These are phyloP conservation scores for Polymyxa betae DNA, from an alignment of 208 protist species.

Conservation along the genomic window DNA sequence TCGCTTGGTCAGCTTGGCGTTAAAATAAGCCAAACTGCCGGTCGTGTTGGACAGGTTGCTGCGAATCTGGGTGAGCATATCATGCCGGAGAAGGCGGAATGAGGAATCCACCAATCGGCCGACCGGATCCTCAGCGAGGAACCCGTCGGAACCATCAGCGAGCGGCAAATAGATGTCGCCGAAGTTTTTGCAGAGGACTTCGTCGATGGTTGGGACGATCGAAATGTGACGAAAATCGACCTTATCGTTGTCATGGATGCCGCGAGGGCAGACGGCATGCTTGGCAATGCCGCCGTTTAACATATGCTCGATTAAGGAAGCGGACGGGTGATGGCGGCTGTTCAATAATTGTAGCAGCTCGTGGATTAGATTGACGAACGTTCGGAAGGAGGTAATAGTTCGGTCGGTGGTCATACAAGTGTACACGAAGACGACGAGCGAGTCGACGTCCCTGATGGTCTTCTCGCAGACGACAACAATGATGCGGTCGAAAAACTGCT, in stretches of 20 bases:
- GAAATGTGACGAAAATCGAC: neutral
- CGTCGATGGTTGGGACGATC: neutral
- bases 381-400: neutral
- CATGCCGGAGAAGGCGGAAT: neutral
- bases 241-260: neutral
- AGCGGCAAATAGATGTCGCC: neutral
- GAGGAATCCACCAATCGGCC: neutral
- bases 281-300: neutral
- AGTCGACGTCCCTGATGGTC: neutral
- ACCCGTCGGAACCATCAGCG: neutral
- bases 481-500: slow-evolving; percentile 1
- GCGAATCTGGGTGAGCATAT: neutral
- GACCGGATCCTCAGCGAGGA: neutral
- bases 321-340: neutral
- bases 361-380: neutral
- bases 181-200: neutral
- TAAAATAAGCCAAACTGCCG: neutral
- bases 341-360: neutral
- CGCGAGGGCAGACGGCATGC: neutral
- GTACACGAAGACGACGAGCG: neutral
- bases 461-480: neutral
- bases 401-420: neutral
- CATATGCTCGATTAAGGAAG: neutral
- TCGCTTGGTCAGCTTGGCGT: neutral
- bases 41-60: too few species aligned